These are phyloP conservation scores for Crithidia thermophila DNA, from an alignment of 208 protist genomes.

Conservation along the genomic window DNA sequence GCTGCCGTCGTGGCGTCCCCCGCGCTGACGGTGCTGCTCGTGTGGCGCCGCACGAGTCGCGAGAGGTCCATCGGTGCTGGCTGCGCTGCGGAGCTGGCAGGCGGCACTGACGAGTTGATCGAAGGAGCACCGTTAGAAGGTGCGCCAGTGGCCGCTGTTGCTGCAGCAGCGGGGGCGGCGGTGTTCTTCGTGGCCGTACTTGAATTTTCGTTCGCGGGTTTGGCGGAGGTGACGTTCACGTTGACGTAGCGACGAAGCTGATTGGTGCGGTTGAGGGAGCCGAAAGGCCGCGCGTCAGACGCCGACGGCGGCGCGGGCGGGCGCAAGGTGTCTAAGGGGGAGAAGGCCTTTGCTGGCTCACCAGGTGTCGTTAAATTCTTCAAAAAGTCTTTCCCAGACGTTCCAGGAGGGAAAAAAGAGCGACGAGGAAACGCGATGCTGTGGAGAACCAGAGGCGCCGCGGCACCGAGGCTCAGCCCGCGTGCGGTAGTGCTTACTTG, in stretches of 20 bases:
- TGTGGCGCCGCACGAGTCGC: conserved; percentile 11
- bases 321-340: conserved; percentile 45
- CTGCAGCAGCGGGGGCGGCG: too few species aligned
- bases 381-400: conserved; percentile 16
- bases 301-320: conserved; percentile 49
- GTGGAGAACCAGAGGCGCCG: too few species aligned
- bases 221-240: conserved; percentile 22
- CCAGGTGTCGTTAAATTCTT: background rate
- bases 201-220: background rate
- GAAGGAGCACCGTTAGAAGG: background rate
- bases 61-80: conserved; percentile 14
- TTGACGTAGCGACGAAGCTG: conserved; percentile 44
- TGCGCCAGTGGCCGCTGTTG: too few species aligned
- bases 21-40: background rate
- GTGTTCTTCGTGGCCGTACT: too few species aligned
- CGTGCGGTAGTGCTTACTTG: background rate
- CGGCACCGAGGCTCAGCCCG: background rate
- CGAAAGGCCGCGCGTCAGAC: conserved; percentile 65
- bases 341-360: conserved; percentile 21
- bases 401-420: conserved; percentile 13
- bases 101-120: background rate
- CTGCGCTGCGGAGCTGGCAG: background rate
- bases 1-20: background rate
- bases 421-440: background rate
- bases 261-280: conserved; percentile 41